These are phyloP conservation scores for Kappamyces sp. DNA, from an alignment of 192 early-diverging fungal genomes.

Conservation along the genomic window DNA sequence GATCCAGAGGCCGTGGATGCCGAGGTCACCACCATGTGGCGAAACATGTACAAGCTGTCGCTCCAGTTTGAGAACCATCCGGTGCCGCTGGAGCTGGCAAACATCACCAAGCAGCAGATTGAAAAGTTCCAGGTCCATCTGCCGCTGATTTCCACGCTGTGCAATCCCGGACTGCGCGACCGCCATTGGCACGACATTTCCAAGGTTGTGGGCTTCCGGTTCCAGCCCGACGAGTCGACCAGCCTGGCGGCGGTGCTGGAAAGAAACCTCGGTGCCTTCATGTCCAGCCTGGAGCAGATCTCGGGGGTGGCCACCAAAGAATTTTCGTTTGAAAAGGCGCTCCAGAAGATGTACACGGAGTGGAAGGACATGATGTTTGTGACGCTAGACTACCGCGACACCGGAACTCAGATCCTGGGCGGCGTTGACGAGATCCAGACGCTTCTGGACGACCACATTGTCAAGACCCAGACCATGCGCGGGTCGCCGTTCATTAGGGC, in stretches of 20 bases:
- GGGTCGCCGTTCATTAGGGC: slow-evolving; percentile 60
- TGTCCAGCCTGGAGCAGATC: slow-evolving; percentile 48
- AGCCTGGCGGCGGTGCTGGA: slow-evolving; percentile 46
- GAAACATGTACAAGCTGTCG: slow-evolving; percentile 51
- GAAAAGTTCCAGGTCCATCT: slow-evolving; percentile 54
- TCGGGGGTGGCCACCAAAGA: slow-evolving; percentile 52
- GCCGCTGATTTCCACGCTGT: slow-evolving; percentile 50
- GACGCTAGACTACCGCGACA: slow-evolving; percentile 53
- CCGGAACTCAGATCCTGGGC: slow-evolving; percentile 52
- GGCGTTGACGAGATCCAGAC: slow-evolving; percentile 53
- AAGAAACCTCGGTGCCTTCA: slow-evolving; percentile 45
- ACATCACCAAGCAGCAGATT: slow-evolving; percentile 58
- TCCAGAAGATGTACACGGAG: slow-evolving; percentile 59
- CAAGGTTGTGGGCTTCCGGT: slow-evolving; percentile 49
- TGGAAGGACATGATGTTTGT: slow-evolving; percentile 53
- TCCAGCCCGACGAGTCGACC: slow-evolving; percentile 57
- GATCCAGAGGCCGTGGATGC: slow-evolving; percentile 54
- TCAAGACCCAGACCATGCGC: slow-evolving; percentile 58
- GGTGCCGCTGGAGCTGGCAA: slow-evolving; percentile 41
- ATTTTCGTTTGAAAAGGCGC: slow-evolving; percentile 59
- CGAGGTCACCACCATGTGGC: slow-evolving; percentile 57
- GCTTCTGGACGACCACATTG: slow-evolving; percentile 60
- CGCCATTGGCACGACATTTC: slow-evolving; percentile 60
- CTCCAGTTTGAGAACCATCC: slow-evolving; percentile 40
- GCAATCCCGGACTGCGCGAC: slow-evolving; percentile 55